Evolutionary conservation across 2,329 filamentous ascomycete species (phyloP).

Genomic region (Zymoseptoria brevis): DNA sequence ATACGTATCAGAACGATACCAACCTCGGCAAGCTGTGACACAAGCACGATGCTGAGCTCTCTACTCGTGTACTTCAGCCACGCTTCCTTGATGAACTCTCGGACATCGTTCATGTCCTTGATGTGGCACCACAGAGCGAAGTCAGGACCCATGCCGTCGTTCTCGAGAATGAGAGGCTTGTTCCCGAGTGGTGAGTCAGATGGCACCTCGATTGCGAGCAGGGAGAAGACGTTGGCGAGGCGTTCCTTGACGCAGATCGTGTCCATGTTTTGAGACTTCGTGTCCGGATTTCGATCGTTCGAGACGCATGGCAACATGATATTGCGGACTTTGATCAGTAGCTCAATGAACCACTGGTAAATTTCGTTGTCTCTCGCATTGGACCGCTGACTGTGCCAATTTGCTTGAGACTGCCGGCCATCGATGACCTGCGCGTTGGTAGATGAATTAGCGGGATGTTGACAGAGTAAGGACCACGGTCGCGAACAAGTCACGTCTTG

Average conservation of each 20-base stretch:
- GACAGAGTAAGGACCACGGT: not conserved
- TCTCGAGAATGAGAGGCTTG: not conserved
- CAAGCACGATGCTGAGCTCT: not conserved
- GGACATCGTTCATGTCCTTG: not conserved
- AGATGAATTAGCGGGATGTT: not conserved
- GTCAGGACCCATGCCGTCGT: not conserved
- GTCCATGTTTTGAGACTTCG: not conserved
- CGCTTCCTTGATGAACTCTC: not conserved
- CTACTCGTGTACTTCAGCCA: not conserved
- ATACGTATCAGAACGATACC: not conserved
- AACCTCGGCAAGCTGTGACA: not conserved
- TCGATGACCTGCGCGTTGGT: not conserved
- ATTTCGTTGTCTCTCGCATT: not conserved
- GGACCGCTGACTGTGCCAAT: not conserved
- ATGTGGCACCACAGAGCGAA: slow-evolving; percentile 1
- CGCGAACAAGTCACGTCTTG: not conserved
- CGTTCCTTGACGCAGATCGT: not conserved
- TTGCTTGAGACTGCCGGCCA: not conserved
- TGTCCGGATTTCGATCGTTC: not conserved
- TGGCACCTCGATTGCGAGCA: not conserved
- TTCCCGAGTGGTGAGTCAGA: not conserved
- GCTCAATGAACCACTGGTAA: not conserved
- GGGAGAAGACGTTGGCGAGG: not conserved
- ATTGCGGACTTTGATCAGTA: not conserved
- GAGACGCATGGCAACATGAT: not conserved